Conservation (phyloP, 2,329 filamentous ascomycete species). For the Pseudogymnoascus destructans region DNA sequence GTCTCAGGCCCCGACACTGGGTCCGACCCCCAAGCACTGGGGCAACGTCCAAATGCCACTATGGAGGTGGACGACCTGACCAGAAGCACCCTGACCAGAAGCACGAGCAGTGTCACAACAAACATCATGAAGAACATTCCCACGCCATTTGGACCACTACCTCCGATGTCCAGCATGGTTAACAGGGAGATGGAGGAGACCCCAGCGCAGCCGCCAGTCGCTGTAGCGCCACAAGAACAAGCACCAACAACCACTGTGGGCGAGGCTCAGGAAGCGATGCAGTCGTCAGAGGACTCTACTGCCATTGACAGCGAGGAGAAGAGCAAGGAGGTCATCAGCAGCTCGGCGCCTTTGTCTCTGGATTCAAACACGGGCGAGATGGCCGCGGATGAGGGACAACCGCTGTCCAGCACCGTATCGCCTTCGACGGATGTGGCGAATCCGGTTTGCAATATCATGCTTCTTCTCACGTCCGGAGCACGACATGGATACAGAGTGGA, state of each 20-base stretch:
- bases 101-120: constrained; percentile 5
- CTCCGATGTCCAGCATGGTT: constrained; percentile 2
- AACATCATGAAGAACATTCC: neutral
- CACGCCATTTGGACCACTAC: neutral
- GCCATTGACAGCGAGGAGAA: constrained; percentile 4
- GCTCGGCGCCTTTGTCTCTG: neutral
- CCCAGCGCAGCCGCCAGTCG: neutral
- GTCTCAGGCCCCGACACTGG: constrained; percentile 4
- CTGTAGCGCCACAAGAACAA: neutral
- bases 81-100: constrained; percentile 8
- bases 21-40: neutral
- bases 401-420: constrained; percentile 6
- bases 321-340: neutral
- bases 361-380: neutral
- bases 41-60: constrained; percentile 2
- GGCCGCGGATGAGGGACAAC: neutral
- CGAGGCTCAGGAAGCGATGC: neutral
- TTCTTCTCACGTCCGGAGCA: constrained; percentile 69
- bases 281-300: neutral
- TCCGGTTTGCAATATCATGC: constrained; percentile 56
- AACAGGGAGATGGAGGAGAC: constrained; percentile 6
- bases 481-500: constrained; percentile 85
- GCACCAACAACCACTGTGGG: neutral
- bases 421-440: constrained; percentile 25
- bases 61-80: constrained; percentile 6